Evolutionary conservation across 1,139 yeast species (phyloP), one percentile per base, ranked within the genome.

Genomic region (Casaregolazyma lundiana): DNA sequence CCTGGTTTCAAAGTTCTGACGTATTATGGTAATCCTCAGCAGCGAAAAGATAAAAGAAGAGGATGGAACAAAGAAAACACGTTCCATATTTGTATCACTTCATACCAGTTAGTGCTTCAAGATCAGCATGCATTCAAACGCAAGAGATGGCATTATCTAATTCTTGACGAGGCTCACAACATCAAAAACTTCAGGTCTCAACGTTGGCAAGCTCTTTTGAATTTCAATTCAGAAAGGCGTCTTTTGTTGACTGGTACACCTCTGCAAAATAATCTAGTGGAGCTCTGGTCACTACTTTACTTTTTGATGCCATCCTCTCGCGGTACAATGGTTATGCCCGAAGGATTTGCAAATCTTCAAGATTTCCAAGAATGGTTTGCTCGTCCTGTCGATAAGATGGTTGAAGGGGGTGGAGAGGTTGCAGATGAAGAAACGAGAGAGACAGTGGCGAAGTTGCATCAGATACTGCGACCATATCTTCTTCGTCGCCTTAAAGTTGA

Each of bases 291-390:
- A 0, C 71, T 94, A 57, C 72, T 92, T 29, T 92, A 92, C 63
- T 92, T 92, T 62, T 71, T 92, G 57, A 94, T 94, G 99, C 99
- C 99, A 0, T 84, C 95, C 0, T 75, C 88, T 0, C 37, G 36
- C 18, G 36, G 40, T 13, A 36, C 32, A 8, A 73, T 77, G 11
- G 80, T 79, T 59, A 84, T 87, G 89, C 95, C 96, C 0, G 94
- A 88, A 45, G 97, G 97, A 1, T 94, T 94, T 76, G 97, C 99
- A 1, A 89, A 90, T 59, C 71, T 94, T 52, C 92, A 87, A 53
- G 96, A 94, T 59, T 94, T 94, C 66, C 98, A 94, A 60, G 95
- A 87, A 54, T 94, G 98, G 99, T 94, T 94, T 66, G 97, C 97
- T 4, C 79, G 82, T 52, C 98, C 99, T 0, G 97, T 94, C 3